Conservation (phyloP, 108 stramenopile species). For the Nitzschia inconspicua region DNA sequence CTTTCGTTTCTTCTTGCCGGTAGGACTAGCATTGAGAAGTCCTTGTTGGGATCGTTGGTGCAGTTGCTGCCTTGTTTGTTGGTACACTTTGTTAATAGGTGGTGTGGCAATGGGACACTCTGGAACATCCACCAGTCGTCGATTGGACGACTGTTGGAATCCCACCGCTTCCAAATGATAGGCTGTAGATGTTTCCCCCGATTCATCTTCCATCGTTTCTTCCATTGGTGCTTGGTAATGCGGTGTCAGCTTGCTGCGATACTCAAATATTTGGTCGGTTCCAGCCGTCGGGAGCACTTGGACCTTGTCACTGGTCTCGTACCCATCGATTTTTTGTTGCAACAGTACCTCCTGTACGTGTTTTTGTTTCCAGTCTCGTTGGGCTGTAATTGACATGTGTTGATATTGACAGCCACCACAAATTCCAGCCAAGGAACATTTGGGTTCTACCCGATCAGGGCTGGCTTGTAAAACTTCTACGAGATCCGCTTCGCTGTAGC, state of each 20-base stretch:
- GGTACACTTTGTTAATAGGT: slow-evolving; percentile 80
- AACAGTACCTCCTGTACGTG: slow-evolving; percentile 83
- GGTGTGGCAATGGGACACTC: slow-evolving; percentile 92
- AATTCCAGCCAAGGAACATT: slow-evolving; percentile 68
- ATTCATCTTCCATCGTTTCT: slow-evolving; percentile 28
- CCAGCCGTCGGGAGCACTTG: slow-evolving; percentile 62
- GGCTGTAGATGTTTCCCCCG: no score
- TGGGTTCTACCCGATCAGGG: slow-evolving; percentile 75
- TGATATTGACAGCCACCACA: slow-evolving; percentile 99
- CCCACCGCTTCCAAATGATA: slow-evolving; percentile 44
- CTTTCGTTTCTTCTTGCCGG: slow-evolving; percentile 24
- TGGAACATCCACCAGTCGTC: slow-evolving; percentile 86
- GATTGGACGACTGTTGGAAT: slow-evolving; percentile 72
- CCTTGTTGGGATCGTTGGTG: slow-evolving; percentile 10
- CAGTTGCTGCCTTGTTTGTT: slow-evolving; percentile 47
- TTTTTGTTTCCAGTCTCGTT: slow-evolving; percentile 90
- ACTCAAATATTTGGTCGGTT: slow-evolving; percentile 84
- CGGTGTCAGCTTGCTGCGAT: slow-evolving; percentile 95
- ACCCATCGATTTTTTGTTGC: slow-evolving; percentile 28
- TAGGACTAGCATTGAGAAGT: no score
- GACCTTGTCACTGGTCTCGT: slow-evolving; percentile 13
- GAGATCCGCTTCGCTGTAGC: slow-evolving; percentile 90
- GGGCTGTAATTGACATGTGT: slow-evolving; percentile 83
- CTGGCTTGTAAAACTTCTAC: slow-evolving; percentile 74
- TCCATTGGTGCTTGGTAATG: slow-evolving; percentile 87